Evolutionary conservation across 495 filamentous ascomycete species (phyloP).

Genomic region (Hypoxylon subgilvum): DNA sequence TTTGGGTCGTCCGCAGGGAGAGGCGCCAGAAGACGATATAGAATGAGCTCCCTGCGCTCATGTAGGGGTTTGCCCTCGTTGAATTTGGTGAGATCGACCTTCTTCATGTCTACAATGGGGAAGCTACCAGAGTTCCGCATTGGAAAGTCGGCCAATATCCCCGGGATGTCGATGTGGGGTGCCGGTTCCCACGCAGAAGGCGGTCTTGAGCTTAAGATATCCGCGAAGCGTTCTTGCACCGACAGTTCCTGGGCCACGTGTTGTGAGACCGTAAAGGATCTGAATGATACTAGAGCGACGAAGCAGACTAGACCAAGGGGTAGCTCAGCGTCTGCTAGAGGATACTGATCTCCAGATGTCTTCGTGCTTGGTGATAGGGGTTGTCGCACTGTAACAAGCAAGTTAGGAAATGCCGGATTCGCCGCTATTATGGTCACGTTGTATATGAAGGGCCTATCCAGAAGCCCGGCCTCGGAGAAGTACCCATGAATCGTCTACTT

Average conservation of each 20-base stretch:
- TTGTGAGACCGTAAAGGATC: slow-evolving; percentile 39
- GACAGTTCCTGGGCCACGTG: slow-evolving; percentile 43
- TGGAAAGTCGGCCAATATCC: slow-evolving; percentile 34
- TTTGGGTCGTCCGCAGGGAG: slow-evolving; percentile 40
- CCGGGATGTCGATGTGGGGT: slow-evolving; percentile 50
- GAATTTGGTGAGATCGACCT: slow-evolving; percentile 65
- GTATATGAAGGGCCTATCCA: slow-evolving; percentile 66
- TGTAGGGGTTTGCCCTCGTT: slow-evolving; percentile 59
- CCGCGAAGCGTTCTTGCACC: slow-evolving; percentile 45
- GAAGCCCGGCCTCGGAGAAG: slow-evolving; percentile 64
- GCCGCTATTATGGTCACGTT: slow-evolving; percentile 59
- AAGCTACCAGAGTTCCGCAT: slow-evolving; percentile 50
- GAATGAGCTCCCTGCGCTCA: slow-evolving; percentile 63
- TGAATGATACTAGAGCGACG: slow-evolving; percentile 66
- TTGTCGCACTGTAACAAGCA: slow-evolving; percentile 64
- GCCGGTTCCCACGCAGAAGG: slow-evolving; percentile 49
- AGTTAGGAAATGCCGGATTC: slow-evolving; percentile 63
- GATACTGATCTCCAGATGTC: slow-evolving; percentile 41
- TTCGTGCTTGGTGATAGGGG: slow-evolving; percentile 45
- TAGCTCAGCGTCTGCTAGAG: slow-evolving; percentile 42
- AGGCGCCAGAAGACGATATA: slow-evolving; percentile 62
- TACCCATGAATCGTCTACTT: slow-evolving; percentile 68
- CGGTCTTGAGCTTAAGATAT: slow-evolving; percentile 41
- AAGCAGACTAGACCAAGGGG: slow-evolving; percentile 61
- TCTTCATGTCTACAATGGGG: slow-evolving; percentile 65